These are phyloP conservation scores for Tolypocladium ophioglossoides DNA, from an alignment of 2,329 filamentous ascomycete species.

Conservation along the genomic window DNA sequence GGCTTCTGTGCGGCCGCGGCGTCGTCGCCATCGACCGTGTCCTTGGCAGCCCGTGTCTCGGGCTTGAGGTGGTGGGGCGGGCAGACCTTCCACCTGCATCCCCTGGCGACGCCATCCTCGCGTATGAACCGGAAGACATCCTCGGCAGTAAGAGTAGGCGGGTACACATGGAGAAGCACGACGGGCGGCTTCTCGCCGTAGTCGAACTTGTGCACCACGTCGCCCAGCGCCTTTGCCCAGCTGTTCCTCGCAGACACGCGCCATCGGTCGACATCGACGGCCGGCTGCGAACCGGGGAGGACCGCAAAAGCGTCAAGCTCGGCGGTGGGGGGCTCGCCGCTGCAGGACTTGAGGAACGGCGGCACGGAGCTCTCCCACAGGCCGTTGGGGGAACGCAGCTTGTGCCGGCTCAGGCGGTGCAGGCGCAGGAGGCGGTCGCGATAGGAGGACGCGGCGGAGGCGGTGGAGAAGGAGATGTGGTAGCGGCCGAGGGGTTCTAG, in stretches of 20 bases:
- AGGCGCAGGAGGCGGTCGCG: slow-evolving; percentile 27
- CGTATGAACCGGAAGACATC: slow-evolving; percentile 27
- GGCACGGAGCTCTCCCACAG: slow-evolving; percentile 20
- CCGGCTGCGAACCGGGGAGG: slow-evolving; percentile 13
- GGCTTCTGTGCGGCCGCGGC: background rate
- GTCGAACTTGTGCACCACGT: slow-evolving; percentile 11
- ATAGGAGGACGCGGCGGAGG: slow-evolving; percentile 51
- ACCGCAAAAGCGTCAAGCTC: slow-evolving; percentile 19
- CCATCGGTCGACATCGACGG: slow-evolving; percentile 5
- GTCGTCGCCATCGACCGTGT: slow-evolving; percentile 5
- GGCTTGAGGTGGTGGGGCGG: slow-evolving; percentile 7
- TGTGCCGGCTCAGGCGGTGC: slow-evolving; percentile 18
- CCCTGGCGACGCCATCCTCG: slow-evolving; percentile 29
- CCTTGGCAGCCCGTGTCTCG: background rate
- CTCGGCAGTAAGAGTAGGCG: slow-evolving; percentile 17
- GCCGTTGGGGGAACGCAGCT: slow-evolving; percentile 15
- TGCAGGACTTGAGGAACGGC: slow-evolving; percentile 11
- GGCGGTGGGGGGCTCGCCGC: slow-evolving; percentile 6
- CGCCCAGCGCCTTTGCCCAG: slow-evolving; percentile 14
- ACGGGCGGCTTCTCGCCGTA: slow-evolving; percentile 14
- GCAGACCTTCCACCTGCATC: slow-evolving; percentile 12
- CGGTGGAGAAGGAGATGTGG: slow-evolving; percentile 55
- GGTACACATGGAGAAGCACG: slow-evolving; percentile 19
- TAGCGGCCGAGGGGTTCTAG: slow-evolving; percentile 55
- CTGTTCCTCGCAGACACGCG: slow-evolving; percentile 11